Evolutionary conservation across 805 yeast species (phyloP).

Genomic region (Lipomyces spencermartinsiae): DNA sequence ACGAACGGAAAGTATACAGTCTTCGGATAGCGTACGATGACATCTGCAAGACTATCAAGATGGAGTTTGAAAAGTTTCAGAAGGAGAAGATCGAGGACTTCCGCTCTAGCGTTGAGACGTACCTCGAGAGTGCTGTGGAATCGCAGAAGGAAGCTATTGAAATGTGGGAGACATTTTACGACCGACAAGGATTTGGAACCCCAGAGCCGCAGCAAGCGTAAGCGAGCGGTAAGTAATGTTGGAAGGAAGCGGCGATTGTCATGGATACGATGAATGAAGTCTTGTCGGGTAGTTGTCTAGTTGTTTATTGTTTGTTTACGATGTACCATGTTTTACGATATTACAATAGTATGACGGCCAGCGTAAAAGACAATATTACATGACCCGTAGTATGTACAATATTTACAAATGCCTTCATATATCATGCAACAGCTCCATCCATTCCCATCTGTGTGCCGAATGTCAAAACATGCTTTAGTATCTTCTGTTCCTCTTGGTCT

Average conservation of each 20-base stretch:
- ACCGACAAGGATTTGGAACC: constrained; percentile 45
- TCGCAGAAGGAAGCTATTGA: constrained; percentile 80
- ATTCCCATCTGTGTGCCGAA: not conserved
- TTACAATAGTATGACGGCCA: not conserved
- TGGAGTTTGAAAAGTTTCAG: constrained; percentile 73
- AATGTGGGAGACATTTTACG: constrained; percentile 68
- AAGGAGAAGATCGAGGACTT: constrained; percentile 79
- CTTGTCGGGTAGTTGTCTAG: not conserved
- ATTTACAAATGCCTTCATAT: constrained; percentile 1
- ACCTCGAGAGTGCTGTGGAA: constrained; percentile 87
- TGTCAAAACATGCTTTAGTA: constrained; percentile 3
- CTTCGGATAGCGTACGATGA: constrained; percentile 67
- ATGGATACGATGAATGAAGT: not conserved
- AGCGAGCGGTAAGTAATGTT: not conserved
- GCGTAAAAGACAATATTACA: not conserved
- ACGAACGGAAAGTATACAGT: constrained; percentile 59
- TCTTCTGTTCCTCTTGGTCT: constrained; percentile 16
- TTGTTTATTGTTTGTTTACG: not conserved
- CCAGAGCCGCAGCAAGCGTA: constrained; percentile 24
- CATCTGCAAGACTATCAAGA: constrained; percentile 68
- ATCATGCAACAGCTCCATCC: not conserved
- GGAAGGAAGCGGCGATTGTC: not conserved
- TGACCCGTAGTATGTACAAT: not conserved
- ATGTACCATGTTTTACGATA: not conserved
- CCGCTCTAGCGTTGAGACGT: constrained; percentile 86